A percentile compares a stretch with the other conserved stretches of the same genome.
These are phyloP conservation scores for Luvunga scandens DNA, from an alignment of 345 rosid species.

Conservation along the genomic window DNA sequence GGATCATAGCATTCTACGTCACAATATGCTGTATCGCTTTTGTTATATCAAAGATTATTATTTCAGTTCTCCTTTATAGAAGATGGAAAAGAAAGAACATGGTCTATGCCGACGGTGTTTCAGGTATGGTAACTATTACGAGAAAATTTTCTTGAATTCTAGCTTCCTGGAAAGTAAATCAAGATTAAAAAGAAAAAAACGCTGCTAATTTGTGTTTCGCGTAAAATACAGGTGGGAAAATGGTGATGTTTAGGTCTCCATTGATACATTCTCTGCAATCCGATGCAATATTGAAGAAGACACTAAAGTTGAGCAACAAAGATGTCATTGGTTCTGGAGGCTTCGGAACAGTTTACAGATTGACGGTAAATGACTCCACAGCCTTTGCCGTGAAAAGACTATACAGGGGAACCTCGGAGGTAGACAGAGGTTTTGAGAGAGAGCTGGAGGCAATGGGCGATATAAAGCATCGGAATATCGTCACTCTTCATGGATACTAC, in stretches of 20 bases:
- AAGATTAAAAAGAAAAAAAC: neutral
- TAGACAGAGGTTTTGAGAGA: constrained; percentile 72
- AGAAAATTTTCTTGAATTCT: neutral
- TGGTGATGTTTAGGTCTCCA: constrained; percentile 75
- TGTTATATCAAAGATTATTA: constrained; percentile 55
- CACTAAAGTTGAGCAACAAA: constrained; percentile 56
- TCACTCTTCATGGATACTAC: constrained; percentile 78
- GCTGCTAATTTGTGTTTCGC: neutral
- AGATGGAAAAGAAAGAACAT: constrained; percentile 59
- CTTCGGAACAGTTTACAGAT: constrained; percentile 68
- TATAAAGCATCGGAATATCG: constrained; percentile 82
- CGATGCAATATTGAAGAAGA: constrained; percentile 55
- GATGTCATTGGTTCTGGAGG: constrained; percentile 87
- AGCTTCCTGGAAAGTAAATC: neutral
- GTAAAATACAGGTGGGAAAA: constrained; percentile 54
- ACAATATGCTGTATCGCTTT: constrained; percentile 59
- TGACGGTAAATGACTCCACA: constrained; percentile 46
- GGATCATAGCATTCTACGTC: constrained; percentile 50
- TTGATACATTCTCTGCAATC: constrained; percentile 48
- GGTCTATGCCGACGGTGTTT: constrained; percentile 38
- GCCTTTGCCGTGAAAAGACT: constrained; percentile 81
- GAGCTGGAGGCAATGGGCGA: constrained; percentile 86
- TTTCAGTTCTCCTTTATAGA: constrained; percentile 62
- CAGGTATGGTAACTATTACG: constrained; percentile 36
- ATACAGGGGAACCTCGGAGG: constrained; percentile 60